phyloP scores from a whole-genome alignment of 306 rosid genomes.

The Neltuma alba region DNA sequence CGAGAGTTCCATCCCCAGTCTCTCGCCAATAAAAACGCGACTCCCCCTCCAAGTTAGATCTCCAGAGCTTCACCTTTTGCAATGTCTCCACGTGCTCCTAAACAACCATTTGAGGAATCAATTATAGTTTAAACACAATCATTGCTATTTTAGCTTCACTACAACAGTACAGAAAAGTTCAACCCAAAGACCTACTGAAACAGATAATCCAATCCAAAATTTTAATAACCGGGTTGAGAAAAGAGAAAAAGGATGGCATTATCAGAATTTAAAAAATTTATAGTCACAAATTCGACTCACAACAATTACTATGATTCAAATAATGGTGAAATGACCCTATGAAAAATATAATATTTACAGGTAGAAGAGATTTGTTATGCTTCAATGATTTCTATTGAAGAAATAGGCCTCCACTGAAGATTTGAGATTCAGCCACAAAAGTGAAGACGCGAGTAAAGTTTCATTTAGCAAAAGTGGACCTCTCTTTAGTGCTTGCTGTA shows the following conservation, averaged over 20 bases:
- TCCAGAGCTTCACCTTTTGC: slow-evolving; percentile 87
- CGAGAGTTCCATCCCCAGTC: slow-evolving; percentile 70
- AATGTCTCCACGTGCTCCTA: slow-evolving; percentile 88
- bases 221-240: not conserved
- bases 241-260: not conserved
- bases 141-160: not conserved
- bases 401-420: slow-evolving; percentile 1
- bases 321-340: not conserved
- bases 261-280: not conserved
- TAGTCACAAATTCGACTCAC: not conserved
- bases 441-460: too few species aligned
- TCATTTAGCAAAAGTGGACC: too few species aligned
- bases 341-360: not conserved
- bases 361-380: not conserved
- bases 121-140: not conserved
- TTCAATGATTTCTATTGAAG: not conserved
- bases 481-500: not conserved
- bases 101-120: slow-evolving; percentile 41
- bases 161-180: not conserved
- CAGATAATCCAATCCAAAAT: not conserved
- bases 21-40: slow-evolving; percentile 83
- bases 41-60: slow-evolving; percentile 83
- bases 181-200: not conserved
- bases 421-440: not conserved
- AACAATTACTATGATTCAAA: not conserved